Conservation (phyloP, 1,284 basidiomycete species). For the Grifola frondosa region DNA sequence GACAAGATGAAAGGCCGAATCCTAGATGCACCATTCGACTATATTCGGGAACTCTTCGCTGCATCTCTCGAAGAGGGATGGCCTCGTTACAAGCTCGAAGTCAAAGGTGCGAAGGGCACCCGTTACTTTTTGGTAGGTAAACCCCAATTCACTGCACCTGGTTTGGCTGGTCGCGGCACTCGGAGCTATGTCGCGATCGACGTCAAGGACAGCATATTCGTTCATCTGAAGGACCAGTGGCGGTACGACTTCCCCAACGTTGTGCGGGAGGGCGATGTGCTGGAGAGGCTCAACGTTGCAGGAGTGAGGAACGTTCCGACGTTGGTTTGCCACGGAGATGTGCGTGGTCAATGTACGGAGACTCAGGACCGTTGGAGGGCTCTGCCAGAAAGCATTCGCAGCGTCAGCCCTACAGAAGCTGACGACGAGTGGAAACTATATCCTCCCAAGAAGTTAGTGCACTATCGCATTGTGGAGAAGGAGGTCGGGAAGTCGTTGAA, state of each 20-base stretch:
- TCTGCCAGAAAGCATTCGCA: no score
- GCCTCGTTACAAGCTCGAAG: constrained; percentile 10
- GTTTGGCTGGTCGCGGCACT: constrained; percentile 1
- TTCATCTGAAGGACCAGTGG: constrained; percentile 30
- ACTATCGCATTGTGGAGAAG: constrained; percentile 14
- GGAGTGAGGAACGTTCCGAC: constrained; percentile 18
- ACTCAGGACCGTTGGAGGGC: constrained; percentile 4
- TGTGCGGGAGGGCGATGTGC: constrained; percentile 20
- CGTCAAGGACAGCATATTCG: constrained; percentile 2
- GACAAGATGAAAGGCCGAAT: neutral
- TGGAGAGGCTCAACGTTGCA: constrained; percentile 15
- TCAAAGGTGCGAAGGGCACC: neutral
- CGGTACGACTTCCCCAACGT: constrained; percentile 15
- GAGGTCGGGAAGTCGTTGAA: constrained; percentile 12
- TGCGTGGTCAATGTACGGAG: constrained; percentile 4
- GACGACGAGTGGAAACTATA: neutral
- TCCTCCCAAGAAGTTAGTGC: constrained; percentile 8
- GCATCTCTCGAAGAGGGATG: neutral
- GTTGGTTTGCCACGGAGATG: constrained; percentile 10
- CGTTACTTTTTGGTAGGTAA: constrained; percentile 2
- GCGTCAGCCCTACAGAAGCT: neutral
- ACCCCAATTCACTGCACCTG: neutral
- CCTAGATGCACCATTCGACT: neutral
- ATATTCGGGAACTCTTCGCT: neutral
- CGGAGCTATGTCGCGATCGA: constrained; percentile 6